These are phyloP conservation scores for Lactarius psammicola DNA, from an alignment of 768 basidiomycete genomes.

Conservation along the genomic window DNA sequence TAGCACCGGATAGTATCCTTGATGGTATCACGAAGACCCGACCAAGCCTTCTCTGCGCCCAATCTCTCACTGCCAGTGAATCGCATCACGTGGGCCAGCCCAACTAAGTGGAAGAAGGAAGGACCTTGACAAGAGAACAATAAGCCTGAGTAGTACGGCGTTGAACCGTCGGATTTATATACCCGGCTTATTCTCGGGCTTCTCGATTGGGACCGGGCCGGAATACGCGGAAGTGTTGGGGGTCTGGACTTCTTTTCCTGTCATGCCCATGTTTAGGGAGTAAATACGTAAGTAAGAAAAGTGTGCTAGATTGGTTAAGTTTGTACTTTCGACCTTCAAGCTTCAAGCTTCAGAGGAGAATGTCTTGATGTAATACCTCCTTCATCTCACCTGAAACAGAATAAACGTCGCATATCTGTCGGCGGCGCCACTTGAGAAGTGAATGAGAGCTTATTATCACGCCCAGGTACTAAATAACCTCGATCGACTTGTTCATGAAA, in stretches of 20 bases:
- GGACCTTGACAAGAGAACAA: too few species aligned
- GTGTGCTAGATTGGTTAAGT: constrained; percentile 1
- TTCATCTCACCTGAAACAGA: neutral
- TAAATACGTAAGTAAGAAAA: constrained; percentile 23
- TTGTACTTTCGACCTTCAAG: neutral
- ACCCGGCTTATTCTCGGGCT: neutral
- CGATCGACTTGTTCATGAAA: constrained; percentile 9
- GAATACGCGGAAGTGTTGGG: constrained; percentile 17
- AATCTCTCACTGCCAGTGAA: too few species aligned
- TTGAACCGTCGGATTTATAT: neutral
- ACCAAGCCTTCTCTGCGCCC: too few species aligned
- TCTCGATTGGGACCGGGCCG: constrained; percentile 11
- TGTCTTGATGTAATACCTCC: neutral
- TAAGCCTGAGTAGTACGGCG: too few species aligned
- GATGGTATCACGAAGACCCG: too few species aligned
- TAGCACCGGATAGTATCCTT: too few species aligned
- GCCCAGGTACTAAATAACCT: neutral
- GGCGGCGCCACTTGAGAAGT: neutral
- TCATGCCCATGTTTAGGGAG: constrained; percentile 15
- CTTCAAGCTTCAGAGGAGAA: neutral
- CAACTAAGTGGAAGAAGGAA: too few species aligned
- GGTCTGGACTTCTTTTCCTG: constrained; percentile 4
- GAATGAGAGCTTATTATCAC: neutral
- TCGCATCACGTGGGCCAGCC: too few species aligned
- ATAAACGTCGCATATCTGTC: neutral